A percentile compares a stretch with the other conserved stretches of the same genome.
These are phyloP conservation scores for Tetratostichococcus sp. DNA, from an alignment of 139 green algal species.

Conservation along the genomic window DNA sequence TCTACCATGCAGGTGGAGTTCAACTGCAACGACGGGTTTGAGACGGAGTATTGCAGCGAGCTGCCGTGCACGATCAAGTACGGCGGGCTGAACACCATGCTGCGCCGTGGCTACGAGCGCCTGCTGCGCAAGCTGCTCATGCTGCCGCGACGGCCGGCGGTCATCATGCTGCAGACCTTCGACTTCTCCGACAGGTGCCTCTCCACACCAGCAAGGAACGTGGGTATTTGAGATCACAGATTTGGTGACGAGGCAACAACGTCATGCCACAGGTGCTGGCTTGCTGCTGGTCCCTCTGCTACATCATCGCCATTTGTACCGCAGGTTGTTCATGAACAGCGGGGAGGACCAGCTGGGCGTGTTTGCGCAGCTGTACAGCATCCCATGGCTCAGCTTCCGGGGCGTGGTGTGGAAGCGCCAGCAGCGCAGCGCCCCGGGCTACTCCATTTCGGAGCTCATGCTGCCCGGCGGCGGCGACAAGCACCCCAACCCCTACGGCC, in stretches of 20 bases:
- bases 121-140: neutral
- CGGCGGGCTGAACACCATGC: neutral
- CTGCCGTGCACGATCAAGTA: neutral
- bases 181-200: neutral
- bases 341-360: neutral
- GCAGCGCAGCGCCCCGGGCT: neutral
- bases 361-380: neutral
- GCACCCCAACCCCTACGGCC: slow-evolving; percentile 1
- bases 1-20: neutral
- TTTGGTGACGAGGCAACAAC: too few relatives aligned
- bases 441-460: neutral
- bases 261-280: too few relatives aligned
- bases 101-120: neutral
- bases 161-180: neutral
- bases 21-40: neutral
- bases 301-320: too few relatives aligned
- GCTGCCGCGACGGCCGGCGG: neutral
- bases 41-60: neutral
- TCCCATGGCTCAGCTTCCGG: neutral
- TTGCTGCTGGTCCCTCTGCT: too few relatives aligned
- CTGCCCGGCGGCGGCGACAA: neutral
- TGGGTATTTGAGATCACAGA: too few relatives aligned
- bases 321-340: neutral
- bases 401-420: neutral
- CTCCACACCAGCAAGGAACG: too few relatives aligned